Evolutionary conservation across 2,329 filamentous ascomycete species (phyloP).

Genomic region (Penicillium sp.): DNA sequence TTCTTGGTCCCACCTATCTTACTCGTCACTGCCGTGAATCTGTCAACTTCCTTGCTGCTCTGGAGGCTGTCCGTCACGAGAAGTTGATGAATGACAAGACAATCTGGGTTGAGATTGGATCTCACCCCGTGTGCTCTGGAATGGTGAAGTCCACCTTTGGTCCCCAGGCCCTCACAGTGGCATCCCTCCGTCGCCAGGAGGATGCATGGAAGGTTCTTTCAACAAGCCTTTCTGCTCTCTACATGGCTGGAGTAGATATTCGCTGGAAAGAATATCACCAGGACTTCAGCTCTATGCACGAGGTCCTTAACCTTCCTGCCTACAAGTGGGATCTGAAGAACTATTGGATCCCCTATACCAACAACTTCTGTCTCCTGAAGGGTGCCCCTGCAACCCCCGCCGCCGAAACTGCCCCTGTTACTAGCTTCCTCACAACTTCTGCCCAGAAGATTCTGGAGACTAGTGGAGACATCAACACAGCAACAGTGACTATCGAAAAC

Average conservation of each 20-base stretch:
- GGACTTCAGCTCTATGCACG: conserved; percentile 34
- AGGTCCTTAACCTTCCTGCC: conserved; percentile 36
- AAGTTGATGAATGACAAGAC: conserved; percentile 65
- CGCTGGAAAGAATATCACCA: conserved; percentile 47
- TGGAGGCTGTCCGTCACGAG: conserved; percentile 39
- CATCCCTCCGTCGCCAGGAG: conserved; percentile 45
- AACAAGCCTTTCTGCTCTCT: conserved; percentile 35
- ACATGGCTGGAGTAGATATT: conserved; percentile 41
- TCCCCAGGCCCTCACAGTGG: conserved; percentile 53
- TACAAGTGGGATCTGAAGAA: conserved; percentile 45
- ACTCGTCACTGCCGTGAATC: conserved; percentile 44
- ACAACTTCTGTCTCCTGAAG: conserved; percentile 37
- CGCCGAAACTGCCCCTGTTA: conserved; percentile 16
- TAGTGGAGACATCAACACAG: conserved; percentile 21
- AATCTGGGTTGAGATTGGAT: conserved; percentile 67
- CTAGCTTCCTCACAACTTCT: conserved; percentile 29
- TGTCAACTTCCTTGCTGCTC: conserved; percentile 48
- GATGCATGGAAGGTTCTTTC: conserved; percentile 46
- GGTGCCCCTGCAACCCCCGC: conserved; percentile 27
- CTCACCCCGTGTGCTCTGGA: conserved; percentile 48
- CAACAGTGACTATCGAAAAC: conserved; percentile 37
- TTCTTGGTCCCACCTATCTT: conserved; percentile 43
- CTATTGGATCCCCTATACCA: conserved; percentile 39
- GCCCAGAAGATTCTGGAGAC: conserved; percentile 34
- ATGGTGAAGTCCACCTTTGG: conserved; percentile 59